Conservation (phyloP, 176 grass and related monocot genomes). For the Pontederia paniculata region DNA sequence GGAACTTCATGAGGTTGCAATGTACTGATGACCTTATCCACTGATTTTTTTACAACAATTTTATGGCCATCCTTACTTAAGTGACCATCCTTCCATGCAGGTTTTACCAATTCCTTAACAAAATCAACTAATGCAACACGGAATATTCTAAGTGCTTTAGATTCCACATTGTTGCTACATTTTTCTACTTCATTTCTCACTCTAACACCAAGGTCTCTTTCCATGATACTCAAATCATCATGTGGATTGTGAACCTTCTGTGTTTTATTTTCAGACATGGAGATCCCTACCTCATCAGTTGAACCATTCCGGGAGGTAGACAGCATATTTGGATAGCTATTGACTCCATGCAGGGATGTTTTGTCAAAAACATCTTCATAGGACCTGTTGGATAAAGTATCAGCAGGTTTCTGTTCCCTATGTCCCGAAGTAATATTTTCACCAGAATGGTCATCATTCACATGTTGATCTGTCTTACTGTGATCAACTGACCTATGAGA, state of each 20-base stretch:
- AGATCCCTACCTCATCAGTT: background rate
- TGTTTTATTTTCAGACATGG: constrained; percentile 24
- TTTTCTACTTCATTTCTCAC: background rate
- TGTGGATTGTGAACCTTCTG: background rate
- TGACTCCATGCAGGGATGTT: constrained; percentile 25
- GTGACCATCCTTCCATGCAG: constrained; percentile 20
- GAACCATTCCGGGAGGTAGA: background rate
- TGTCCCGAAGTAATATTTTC: background rate
- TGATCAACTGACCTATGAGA: constrained; percentile 14
- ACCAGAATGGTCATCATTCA: constrained; percentile 18
- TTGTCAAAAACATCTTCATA: constrained; percentile 17
- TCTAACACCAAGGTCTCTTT: background rate
- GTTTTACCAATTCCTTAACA: constrained; percentile 28
- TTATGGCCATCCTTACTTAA: constrained; percentile 23
- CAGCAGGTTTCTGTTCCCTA: constrained; percentile 15
- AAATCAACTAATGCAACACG: constrained; percentile 24
- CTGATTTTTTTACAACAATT: constrained; percentile 16
- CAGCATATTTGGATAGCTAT: constrained; percentile 2
- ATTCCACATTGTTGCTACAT: background rate
- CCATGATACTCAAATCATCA: background rate
- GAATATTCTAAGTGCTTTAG: constrained; percentile 17
- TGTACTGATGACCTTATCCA: constrained; percentile 16
- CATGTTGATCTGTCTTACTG: constrained; percentile 26
- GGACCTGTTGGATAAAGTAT: background rate
- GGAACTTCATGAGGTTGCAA: constrained; percentile 16